Base-by-base conservation (phyloP, 176 grass and related monocot species). In the Musa schizocarpa region DNA sequence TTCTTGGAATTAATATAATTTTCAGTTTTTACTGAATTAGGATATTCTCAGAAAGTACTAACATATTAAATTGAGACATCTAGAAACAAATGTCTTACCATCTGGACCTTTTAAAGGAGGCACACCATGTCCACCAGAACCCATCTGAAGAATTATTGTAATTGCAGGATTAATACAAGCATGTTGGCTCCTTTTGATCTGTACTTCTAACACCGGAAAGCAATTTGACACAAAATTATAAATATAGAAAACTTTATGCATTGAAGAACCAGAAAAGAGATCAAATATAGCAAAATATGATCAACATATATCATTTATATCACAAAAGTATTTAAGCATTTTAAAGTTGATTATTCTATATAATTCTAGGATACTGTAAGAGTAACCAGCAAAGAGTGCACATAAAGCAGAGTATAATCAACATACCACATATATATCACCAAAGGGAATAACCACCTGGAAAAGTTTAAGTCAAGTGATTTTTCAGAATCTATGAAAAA, bases 101-200 rank as follows among this genome's bases (percentile, higher is more conserved):
- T 93, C 84, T 80, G 74, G 76, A 67, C 66, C 80, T 82, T 72
- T 82, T 24, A 90, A 79, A 61, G 80, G 82, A 72, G 82, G 78
- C 65, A 81, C 78, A 52, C 80, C 90, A 82, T 93, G 83, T 51
- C 90, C 84, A 62, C 80, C 84, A 72, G 94, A 66, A 64, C 88
- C 84, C 8, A 72, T 74, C 54, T 87, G 82, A 84, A 98, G 88
- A 89, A 87, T 59, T 72, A 98, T 82, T 53, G 88, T 89, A 82
- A 98, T 93, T 34, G 90, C 77, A 82, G 88, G 94, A 72, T 98
- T 98, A 76, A 98, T 79, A 86, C 90, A 82, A 67, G 88, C 87
- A 87, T 93, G 90, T 66, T 87, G 94, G 65, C 86, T 98, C 82
- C 84, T 83, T 81, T 87, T 87, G 80, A 98, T 91, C 94, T 98